Evolutionary conservation across 208 protist species (phyloP), one percentile per base, ranked within the genome.

Genomic region (Tritrichomonas musculus): DNA sequence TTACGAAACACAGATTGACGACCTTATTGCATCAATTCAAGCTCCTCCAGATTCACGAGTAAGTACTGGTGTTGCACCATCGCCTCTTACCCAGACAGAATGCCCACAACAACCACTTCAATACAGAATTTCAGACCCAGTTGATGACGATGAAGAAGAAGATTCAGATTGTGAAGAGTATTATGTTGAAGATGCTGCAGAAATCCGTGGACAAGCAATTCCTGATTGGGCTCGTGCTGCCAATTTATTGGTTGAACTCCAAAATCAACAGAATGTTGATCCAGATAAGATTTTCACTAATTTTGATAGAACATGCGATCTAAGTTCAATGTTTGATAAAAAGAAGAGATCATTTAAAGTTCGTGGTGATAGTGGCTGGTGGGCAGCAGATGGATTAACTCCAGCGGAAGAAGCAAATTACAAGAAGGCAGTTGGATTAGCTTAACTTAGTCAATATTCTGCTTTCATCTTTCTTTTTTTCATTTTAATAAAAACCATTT

Each of bases 291-390:
- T 84, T n/a, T 84, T 84, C 22, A 44, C 36, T 30, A 44, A 44
- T n/a, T 84, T 84, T 44, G 41, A 84, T n/a, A 84, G 5, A n/a
- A 47, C 73, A 22, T 84, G 73, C 36, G 73, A 84, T 53, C 53
- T 84, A 30, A 53, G 17, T 30, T 4, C 73, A n/a, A 84, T 84
- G 73, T 84, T 84, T n/a, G 73, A 84, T n/a, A 84, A 84, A 44
- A 84, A 84, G 73, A 84, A 84, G 73, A 49, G 36, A 49, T n/a
- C 73, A 53, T 84, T 84, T n/a, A 84, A 53, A 53, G 73, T 84
- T 20, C 36, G 73, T 53, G 73, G 73, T n/a, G 73, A 84, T n/a
- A 84, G 73, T 53, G 73, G 73, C 1, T 84, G 41, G 41, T 84
- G 73, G 73, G 44, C 41, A 49, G 41, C 73, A 11, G 73, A 84